These are phyloP conservation scores for Scheffersomyces ergatensis DNA, from an alignment of 805 yeast genomes.

Conservation along the genomic window DNA sequence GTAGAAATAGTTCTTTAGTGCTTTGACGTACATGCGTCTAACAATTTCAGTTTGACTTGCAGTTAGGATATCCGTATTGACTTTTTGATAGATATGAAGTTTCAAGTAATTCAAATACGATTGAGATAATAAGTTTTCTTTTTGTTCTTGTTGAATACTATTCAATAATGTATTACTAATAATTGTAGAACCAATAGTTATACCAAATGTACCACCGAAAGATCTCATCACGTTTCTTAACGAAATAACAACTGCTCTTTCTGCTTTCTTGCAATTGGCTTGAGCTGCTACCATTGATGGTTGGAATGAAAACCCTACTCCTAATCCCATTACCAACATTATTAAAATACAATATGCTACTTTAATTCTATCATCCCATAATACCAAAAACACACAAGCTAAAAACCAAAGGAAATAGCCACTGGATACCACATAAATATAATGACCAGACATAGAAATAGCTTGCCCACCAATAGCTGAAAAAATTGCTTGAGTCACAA, in stretches of 20 bases:
- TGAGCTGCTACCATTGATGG: constrained; percentile 35
- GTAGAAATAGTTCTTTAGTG: constrained; percentile 32
- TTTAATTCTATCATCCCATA: constrained; percentile 21
- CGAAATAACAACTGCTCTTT: constrained; percentile 59
- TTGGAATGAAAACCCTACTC: constrained; percentile 37
- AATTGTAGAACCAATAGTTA: constrained; percentile 45
- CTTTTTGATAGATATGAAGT: constrained; percentile 19
- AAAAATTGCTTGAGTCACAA: constrained; percentile 29
- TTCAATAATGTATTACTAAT: constrained; percentile 31
- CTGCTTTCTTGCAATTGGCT: constrained; percentile 48
- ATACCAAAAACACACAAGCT: constrained; percentile 41
- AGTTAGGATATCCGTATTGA: constrained; percentile 15
- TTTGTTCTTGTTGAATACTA: constrained; percentile 10
- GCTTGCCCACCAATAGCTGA: constrained; percentile 30
- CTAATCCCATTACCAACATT: constrained; percentile 29
- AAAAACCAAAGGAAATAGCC: constrained; percentile 31
- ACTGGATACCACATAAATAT: constrained; percentile 23
- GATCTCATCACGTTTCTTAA: constrained; percentile 55
- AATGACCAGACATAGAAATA: constrained; percentile 26
- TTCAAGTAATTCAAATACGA: constrained; percentile 20
- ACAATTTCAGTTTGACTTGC: constrained; percentile 18
- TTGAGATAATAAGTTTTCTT: constrained; percentile 3
- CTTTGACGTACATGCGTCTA: constrained; percentile 24
- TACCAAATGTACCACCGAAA: constrained; percentile 59
- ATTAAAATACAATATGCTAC: constrained; percentile 25